Evolutionary conservation across 1,139 yeast species (phyloP).

Genomic region (Lodderomyces margitis): DNA sequence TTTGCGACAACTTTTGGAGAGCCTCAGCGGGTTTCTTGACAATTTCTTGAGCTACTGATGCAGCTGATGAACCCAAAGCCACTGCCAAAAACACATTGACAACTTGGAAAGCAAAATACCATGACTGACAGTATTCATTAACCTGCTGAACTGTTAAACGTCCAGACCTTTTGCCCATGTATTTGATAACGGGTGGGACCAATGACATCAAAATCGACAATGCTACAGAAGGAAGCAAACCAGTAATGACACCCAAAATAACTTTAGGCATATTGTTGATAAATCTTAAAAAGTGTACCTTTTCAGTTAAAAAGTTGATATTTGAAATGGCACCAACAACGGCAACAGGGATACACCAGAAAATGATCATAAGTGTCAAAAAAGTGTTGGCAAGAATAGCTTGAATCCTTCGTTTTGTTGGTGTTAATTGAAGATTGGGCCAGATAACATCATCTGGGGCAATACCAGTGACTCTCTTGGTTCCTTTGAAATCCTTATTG

Average conservation of each 20-base stretch:
- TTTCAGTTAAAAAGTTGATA: constrained; percentile 65
- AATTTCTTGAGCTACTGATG: constrained; percentile 63
- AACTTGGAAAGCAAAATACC: constrained; percentile 87
- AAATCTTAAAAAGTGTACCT: constrained; percentile 67
- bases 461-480: constrained; percentile 59
- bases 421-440: constrained; percentile 61
- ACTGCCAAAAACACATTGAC: constrained; percentile 80
- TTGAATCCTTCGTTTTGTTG: constrained; percentile 41
- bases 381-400: constrained; percentile 40
- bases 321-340: constrained; percentile 93
- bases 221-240: constrained; percentile 80
- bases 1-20: constrained; percentile 53
- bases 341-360: constrained; percentile 96
- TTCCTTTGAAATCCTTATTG: constrained; percentile 61
- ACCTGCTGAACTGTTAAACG: constrained; percentile 65
- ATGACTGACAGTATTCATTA: constrained; percentile 78
- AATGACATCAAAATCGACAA: constrained; percentile 80
- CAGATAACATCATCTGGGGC: constrained; percentile 80
- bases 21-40: constrained; percentile 56
- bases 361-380: constrained; percentile 58
- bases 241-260: constrained; percentile 79
- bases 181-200: constrained; percentile 66
- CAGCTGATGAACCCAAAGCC: constrained; percentile 75
- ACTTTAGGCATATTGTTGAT: constrained; percentile 64
- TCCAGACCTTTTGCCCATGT: constrained; percentile 72